These are phyloP conservation scores for Chytriomyces confervae DNA, from an alignment of 192 early-diverging fungal genomes.

Conservation along the genomic window DNA sequence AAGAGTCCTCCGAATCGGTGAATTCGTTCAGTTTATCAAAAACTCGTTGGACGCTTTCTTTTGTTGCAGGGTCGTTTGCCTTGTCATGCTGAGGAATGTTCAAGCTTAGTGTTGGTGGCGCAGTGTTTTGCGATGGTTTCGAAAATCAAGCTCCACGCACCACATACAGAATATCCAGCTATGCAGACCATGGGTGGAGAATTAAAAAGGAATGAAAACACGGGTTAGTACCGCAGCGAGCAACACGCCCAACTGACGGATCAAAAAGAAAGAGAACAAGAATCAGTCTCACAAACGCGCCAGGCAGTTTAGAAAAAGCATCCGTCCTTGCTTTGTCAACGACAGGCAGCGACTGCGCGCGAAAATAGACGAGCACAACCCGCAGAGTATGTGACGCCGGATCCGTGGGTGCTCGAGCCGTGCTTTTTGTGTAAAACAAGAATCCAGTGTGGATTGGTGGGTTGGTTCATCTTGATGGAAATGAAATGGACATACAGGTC, in stretches of 20 bases:
- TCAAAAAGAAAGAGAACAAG: background rate
- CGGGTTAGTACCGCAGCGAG: background rate
- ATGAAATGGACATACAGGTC: constrained; percentile 10
- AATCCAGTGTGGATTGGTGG: too few species aligned
- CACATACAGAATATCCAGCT: too few species aligned
- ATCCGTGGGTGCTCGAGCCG: too few species aligned
- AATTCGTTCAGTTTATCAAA: constrained; percentile 30
- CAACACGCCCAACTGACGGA: background rate
- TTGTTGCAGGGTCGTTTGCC: background rate
- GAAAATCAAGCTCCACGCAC: too few species aligned
- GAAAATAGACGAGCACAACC: constrained; percentile 40
- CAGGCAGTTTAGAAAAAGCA: background rate
- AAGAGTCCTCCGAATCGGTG: background rate
- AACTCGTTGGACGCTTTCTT: constrained; percentile 10
- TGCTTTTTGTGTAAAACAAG: too few species aligned
- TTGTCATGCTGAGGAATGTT: constrained; percentile 14
- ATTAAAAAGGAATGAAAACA: background rate
- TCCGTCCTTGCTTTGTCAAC: background rate
- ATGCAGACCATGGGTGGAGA: background rate
- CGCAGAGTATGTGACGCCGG: background rate
- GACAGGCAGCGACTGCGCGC: constrained; percentile 13
- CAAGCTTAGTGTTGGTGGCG: background rate
- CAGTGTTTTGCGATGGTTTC: too few species aligned
- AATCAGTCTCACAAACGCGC: background rate
- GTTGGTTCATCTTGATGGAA: too few species aligned